phyloP scores from a whole-genome alignment of 2,329 filamentous ascomycete genomes.

The Ophiocordyceps camponoti-rufipedis region DNA sequence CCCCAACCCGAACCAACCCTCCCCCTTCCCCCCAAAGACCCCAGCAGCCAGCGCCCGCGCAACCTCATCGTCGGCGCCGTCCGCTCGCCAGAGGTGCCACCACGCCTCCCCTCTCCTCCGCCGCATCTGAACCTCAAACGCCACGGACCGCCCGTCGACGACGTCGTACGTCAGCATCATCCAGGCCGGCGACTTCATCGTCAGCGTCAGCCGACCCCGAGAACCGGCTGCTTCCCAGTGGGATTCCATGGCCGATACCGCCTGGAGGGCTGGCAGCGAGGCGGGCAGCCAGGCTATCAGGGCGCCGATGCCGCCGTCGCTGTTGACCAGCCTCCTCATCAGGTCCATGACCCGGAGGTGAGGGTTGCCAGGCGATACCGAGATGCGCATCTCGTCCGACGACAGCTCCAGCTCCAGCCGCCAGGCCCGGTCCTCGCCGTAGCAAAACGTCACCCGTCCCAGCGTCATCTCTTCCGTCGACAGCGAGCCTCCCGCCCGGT shows the following conservation, averaged over 20 bases:
- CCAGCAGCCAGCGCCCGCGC: constrained; percentile 19
- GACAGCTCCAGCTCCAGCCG: constrained; percentile 40
- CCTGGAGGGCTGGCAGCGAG: constrained; percentile 47
- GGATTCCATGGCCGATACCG: constrained; percentile 40
- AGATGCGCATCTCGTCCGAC: constrained; percentile 33
- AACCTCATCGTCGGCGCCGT: constrained; percentile 14
- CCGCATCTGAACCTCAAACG: constrained; percentile 32
- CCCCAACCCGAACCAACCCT: constrained; percentile 28
- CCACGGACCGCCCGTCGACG: constrained; percentile 16
- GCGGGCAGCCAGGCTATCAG: constrained; percentile 35
- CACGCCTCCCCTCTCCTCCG: constrained; percentile 26
- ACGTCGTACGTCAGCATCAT: constrained; percentile 36
- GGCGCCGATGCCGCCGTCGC: constrained; percentile 28
- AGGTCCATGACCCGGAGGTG: constrained; percentile 45
- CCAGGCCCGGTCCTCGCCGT: constrained; percentile 29
- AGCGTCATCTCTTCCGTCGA: constrained; percentile 41
- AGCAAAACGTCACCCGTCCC: constrained; percentile 49
- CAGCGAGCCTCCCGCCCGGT: constrained; percentile 34
- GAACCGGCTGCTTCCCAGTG: constrained; percentile 27
- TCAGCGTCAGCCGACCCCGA: constrained; percentile 30
- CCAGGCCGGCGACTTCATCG: constrained; percentile 37
- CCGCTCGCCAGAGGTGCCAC: constrained; percentile 29
- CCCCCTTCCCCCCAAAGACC: constrained; percentile 25
- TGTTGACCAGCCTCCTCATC: constrained; percentile 39
- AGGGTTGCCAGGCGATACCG: constrained; percentile 44